Base-by-base conservation (phyloP, 352 stramenopile species). In the Phytophthora cryptogea region DNA sequence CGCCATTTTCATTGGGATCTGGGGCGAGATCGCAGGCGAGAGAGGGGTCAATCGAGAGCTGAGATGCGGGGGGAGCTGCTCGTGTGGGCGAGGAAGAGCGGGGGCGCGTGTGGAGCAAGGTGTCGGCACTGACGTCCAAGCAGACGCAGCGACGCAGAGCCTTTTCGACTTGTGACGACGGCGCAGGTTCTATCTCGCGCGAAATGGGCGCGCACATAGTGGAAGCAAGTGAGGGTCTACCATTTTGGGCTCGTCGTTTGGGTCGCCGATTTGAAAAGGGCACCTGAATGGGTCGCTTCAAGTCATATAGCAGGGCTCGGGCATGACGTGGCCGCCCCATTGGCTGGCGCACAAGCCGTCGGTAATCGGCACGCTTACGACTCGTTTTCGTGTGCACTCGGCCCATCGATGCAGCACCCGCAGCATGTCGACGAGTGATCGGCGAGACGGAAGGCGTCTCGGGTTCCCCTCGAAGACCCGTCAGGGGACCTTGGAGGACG, bases 1-100 rank as follows among this genome's bases (percentile, higher is more conserved):
- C 47, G 73, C 70, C 63, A 63, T 77, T 64, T 65, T 67, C 62
- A 68, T 71, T 9, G 28, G 28, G 28, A 23, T 54, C 33, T 35
- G 30, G 11, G 5, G 46, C 30, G 23, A 16, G n/a, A 51, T 27
- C 47, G 28, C 27, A 35, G 6, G 11, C 47, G 27, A 23, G 14
- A 17, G 23, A 11, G 9, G 3, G 49, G 23, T 33, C 39, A 30
- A 11, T 37, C 26, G 43, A 40, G 16, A 53, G 20, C 42, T 52
- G 27, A 37, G 10, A 26, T 9, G 10, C 35, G 30, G 27, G 27
- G 32, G 28, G 0, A 27, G 28, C 16, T 39, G 8, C 17, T 51
- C 8, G 7, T 11, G 26, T 36, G 26, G 5, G 26, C n/a, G 9
- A 53, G 30, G 37, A 10, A 8, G 20, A 2, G 17, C 6, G 42